A percentile compares a stretch with the other conserved stretches of the same genome.
Conservation (phyloP, 2,329 filamentous ascomycete genomes). For the Grosmannia clavigera region DNA sequence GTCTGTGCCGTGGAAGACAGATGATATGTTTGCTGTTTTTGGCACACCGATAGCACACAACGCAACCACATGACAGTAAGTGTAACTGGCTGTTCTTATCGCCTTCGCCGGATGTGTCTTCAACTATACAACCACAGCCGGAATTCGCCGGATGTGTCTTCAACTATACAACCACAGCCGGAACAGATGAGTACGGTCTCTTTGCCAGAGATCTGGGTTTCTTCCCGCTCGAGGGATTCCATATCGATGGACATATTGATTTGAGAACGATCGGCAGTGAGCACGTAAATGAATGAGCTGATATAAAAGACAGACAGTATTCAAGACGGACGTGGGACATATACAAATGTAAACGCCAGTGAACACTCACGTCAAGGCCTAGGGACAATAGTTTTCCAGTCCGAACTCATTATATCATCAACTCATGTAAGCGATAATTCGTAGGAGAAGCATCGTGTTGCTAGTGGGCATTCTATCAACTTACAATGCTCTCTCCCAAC, state of each 20-base stretch:
- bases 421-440: not conserved
- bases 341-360: too few species aligned
- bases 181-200: not conserved
- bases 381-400: too few species aligned
- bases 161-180: not conserved
- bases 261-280: not conserved
- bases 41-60: not conserved
- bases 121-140: not conserved
- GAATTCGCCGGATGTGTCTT: not conserved
- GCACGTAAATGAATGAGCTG: not conserved
- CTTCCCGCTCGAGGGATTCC: not conserved
- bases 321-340: too few species aligned
- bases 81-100: not conserved
- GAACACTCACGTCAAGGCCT: too few species aligned
- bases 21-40: not conserved
- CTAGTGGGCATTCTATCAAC: too few species aligned
- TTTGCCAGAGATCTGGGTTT: not conserved
- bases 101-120: not conserved
- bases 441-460: not conserved
- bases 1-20: not conserved
- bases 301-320: too few species aligned
- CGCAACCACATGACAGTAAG: not conserved
- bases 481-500: too few species aligned
- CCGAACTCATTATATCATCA: not conserved
- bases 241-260: not conserved